These are phyloP conservation scores for Venturiaceae sp. DNA, from an alignment of 2,329 filamentous ascomycete genomes.

Conservation along the genomic window DNA sequence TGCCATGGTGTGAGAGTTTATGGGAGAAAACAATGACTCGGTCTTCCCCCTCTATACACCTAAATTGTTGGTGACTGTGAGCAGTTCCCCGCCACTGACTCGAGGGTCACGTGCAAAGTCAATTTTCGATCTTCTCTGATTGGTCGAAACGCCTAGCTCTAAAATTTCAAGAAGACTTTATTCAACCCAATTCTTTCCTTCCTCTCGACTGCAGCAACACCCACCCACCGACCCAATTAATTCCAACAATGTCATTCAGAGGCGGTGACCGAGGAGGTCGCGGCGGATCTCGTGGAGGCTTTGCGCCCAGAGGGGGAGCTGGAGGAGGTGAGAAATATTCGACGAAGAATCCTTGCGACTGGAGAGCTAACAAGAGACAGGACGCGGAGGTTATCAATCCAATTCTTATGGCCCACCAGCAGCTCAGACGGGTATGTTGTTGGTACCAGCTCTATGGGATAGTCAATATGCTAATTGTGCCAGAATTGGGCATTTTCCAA, in stretches of 20 bases:
- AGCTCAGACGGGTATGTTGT: slow-evolving; percentile 5
- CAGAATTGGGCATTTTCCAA: slow-evolving; percentile 88
- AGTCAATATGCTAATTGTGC: background rate
- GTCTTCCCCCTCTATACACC: background rate
- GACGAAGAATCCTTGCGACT: background rate
- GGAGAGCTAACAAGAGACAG: background rate
- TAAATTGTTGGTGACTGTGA: background rate
- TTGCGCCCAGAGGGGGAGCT: slow-evolving; percentile 3
- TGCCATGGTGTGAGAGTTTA: slow-evolving; percentile 23
- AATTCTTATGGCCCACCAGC: slow-evolving; percentile 6
- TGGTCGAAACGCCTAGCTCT: too few relatives aligned
- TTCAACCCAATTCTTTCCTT: too few relatives aligned
- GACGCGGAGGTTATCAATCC: slow-evolving; percentile 9
- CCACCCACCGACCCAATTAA: too few relatives aligned
- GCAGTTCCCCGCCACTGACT: too few relatives aligned
- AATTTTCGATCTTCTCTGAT: too few relatives aligned
- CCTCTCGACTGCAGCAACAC: background rate
- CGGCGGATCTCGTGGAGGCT: slow-evolving; percentile 33
- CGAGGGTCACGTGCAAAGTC: too few relatives aligned
- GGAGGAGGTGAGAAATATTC: background rate
- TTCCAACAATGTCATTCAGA: slow-evolving; percentile 56
- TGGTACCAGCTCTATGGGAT: background rate
- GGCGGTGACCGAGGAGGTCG: slow-evolving; percentile 39
- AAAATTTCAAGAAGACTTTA: background rate
- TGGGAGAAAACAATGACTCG: background rate